A percentile compares a stretch with the other conserved stretches of the same genome.
Evolutionary conservation across 1,284 basidiomycete genomes (phyloP).

Genomic region (Puccinia brachypodii): DNA sequence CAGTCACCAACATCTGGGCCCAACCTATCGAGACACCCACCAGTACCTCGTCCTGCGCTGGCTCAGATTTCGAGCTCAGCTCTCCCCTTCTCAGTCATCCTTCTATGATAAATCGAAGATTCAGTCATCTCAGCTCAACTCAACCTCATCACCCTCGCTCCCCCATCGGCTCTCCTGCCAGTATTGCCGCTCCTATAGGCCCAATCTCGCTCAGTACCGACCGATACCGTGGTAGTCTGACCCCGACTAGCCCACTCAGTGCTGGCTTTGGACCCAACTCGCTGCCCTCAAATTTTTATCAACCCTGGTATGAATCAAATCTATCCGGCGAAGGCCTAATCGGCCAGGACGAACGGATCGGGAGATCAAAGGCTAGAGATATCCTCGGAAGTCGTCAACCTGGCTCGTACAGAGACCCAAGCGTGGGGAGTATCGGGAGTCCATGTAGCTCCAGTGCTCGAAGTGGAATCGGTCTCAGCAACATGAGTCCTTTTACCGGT

Average conservation of each 20-base stretch:
- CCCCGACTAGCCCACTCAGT: slow-evolving; percentile 20
- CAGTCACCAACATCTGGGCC: slow-evolving; percentile 40
- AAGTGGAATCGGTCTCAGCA: slow-evolving; percentile 52
- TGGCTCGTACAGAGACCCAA: slow-evolving; percentile 20
- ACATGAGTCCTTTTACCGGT: slow-evolving; percentile 55
- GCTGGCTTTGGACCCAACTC: slow-evolving; percentile 31
- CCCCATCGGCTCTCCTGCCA: slow-evolving; percentile 31
- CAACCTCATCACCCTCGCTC: slow-evolving; percentile 18
- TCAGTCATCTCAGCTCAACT: slow-evolving; percentile 18
- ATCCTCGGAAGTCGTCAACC: slow-evolving; percentile 30
- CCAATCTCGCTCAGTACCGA: slow-evolving; percentile 16
- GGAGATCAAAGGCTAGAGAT: slow-evolving; percentile 39
- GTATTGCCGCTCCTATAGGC: slow-evolving; percentile 9
- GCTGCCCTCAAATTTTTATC: slow-evolving; percentile 32
- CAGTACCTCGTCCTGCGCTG: not conserved
- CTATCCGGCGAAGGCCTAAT: not conserved
- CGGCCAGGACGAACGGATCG: slow-evolving; percentile 20
- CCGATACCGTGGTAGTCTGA: not conserved
- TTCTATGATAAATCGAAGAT: not conserved
- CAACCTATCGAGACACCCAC: slow-evolving; percentile 9
- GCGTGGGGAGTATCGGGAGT: slow-evolving; percentile 44
- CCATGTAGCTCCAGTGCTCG: slow-evolving; percentile 35
- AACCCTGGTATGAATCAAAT: slow-evolving; percentile 38
- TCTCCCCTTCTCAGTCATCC: slow-evolving; percentile 14
- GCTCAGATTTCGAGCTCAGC: slow-evolving; percentile 26